Conservation (phyloP, 495 filamentous ascomycete species). For the Aspergillus mulundensis region DNA sequence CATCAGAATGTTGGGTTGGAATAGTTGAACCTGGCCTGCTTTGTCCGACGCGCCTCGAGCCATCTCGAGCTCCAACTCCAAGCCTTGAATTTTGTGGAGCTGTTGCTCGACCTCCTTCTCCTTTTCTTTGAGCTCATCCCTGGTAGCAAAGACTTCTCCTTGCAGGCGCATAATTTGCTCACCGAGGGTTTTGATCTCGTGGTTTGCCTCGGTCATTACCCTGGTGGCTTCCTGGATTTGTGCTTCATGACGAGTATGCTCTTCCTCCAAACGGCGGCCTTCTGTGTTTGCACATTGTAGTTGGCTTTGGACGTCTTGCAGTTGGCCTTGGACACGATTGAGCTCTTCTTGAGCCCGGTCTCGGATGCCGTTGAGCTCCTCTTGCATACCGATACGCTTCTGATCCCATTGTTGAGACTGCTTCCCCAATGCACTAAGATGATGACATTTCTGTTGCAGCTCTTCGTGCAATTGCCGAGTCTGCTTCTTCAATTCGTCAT, state of each 20-base stretch:
- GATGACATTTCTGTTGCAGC: too few species aligned
- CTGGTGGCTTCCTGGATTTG: background rate
- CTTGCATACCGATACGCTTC: too few species aligned
- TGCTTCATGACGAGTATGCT: background rate
- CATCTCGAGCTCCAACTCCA: background rate
- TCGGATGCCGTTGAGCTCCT: too few species aligned
- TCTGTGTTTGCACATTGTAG: background rate
- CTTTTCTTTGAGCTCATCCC: background rate
- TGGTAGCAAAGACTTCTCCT: background rate
- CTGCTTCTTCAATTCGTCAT: too few species aligned
- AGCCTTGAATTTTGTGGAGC: background rate
- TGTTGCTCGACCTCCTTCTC: background rate
- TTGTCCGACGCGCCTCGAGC: background rate
- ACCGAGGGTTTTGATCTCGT: background rate
- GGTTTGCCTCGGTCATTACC: background rate
- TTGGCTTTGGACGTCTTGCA: background rate
- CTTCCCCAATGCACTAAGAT: too few species aligned
- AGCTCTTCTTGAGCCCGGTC: too few species aligned
- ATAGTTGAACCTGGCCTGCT: background rate
- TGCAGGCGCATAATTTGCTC: background rate
- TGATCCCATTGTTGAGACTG: too few species aligned
- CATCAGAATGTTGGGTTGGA: too few species aligned
- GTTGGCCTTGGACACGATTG: too few species aligned
- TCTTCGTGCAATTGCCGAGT: too few species aligned
- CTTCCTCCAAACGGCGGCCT: background rate